Evolutionary conservation across 495 filamentous ascomycete species (phyloP).

Genomic region (Penicillium samsonianum): DNA sequence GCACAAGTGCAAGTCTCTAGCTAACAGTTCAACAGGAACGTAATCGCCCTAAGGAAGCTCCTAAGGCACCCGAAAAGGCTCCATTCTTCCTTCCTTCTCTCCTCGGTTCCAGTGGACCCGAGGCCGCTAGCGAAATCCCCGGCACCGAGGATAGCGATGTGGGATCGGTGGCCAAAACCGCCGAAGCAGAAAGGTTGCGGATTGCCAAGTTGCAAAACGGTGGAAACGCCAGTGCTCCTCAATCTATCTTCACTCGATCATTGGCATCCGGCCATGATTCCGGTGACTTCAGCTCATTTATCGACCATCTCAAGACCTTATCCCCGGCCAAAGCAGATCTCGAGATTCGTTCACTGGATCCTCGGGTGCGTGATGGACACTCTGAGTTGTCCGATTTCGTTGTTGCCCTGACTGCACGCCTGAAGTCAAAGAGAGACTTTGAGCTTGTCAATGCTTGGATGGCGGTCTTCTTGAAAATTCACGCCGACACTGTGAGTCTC

Average conservation of each 20-base stretch:
- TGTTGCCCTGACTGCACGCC: slow-evolving; percentile 65
- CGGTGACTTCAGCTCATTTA: slow-evolving; percentile 55
- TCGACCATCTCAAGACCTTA: slow-evolving; percentile 76
- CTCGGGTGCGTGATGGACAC: slow-evolving; percentile 40
- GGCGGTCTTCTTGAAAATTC: slow-evolving; percentile 81
- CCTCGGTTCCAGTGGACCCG: slow-evolving; percentile 36
- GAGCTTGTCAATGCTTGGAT: slow-evolving; percentile 97
- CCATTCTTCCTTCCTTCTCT: slow-evolving; percentile 92
- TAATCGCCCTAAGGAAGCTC: slow-evolving; percentile 90
- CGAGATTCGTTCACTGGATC: slow-evolving; percentile 78
- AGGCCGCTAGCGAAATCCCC: slow-evolving; percentile 22
- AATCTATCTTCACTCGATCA: slow-evolving; percentile 58
- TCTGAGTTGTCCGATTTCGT: slow-evolving; percentile 72
- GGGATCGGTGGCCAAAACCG: slow-evolving; percentile 36
- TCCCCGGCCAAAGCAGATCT: slow-evolving; percentile 81
- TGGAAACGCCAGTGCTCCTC: slow-evolving; percentile 31
- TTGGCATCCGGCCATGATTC: slow-evolving; percentile 45
- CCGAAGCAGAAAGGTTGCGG: slow-evolving; percentile 52
- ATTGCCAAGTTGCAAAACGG: slow-evolving; percentile 48
- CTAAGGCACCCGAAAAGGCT: slow-evolving; percentile 89
- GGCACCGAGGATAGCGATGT: slow-evolving; percentile 37
- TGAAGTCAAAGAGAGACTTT: slow-evolving; percentile 73
- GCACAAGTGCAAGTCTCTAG: background rate
- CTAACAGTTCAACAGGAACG: slow-evolving; percentile 54
- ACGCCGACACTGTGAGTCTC: slow-evolving; percentile 58